A percentile compares a stretch with the other conserved stretches of the same genome.
Conservation (phyloP, 208 protist genomes). For the Leishmania arabica region DNA sequence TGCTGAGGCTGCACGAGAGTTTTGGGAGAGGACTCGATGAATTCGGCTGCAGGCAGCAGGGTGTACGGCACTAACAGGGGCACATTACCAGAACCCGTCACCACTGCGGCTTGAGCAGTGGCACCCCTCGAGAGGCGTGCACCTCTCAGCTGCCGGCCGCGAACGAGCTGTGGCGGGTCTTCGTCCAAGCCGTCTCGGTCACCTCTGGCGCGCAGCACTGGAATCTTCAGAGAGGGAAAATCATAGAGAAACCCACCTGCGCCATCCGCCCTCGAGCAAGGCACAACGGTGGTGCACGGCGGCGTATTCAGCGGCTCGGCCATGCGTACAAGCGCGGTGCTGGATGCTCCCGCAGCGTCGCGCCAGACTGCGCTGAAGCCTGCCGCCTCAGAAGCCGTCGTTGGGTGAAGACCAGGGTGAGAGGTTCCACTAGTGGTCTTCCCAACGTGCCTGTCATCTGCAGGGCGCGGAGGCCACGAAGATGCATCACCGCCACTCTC, state of each 20-base stretch:
- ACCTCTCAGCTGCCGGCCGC: not conserved
- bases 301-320: not conserved
- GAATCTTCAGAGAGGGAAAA: constrained; percentile 7
- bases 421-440: not conserved
- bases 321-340: not conserved
- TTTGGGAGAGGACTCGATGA: not conserved
- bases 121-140: too few species aligned
- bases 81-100: not conserved
- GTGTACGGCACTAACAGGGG: not conserved
- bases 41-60: not conserved
- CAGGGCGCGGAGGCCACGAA: not conserved
- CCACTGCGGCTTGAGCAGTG: not conserved
- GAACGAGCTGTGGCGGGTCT: not conserved
- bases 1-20: not conserved
- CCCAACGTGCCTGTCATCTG: not conserved
- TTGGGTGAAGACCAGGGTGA: not conserved
- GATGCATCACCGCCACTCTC: not conserved
- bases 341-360: not conserved
- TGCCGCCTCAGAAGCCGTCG: not conserved
- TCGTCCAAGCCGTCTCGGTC: not conserved
- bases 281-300: not conserved
- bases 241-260: not conserved
- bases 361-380: too few species aligned
- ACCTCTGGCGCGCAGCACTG: not conserved
- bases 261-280: not conserved